Conservation (phyloP, 2,329 filamentous ascomycete species). For the Plenodomus lindquistii region DNA sequence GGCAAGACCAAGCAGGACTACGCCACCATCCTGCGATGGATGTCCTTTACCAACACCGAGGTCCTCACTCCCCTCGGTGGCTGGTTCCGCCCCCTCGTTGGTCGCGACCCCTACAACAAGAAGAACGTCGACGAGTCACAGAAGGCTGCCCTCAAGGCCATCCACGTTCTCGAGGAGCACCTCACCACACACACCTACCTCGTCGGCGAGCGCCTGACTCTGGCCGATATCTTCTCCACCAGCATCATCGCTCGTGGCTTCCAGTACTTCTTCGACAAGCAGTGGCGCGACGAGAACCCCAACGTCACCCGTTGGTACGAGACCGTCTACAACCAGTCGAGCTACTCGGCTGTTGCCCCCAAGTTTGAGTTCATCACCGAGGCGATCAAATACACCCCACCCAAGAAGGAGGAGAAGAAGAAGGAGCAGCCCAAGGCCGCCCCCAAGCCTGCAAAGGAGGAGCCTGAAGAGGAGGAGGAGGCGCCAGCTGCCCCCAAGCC, state of each 20-base stretch:
- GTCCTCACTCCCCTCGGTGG: constrained; percentile 71
- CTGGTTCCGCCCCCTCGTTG: constrained; percentile 87
- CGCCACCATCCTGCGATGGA: constrained; percentile 96
- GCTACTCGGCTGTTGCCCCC: constrained; percentile 79
- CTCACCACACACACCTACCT: constrained; percentile 94
- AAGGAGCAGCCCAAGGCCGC: constrained; percentile 65
- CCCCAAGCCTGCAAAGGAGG: constrained; percentile 57
- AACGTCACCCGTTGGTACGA: constrained; percentile 92
- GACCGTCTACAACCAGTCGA: constrained; percentile 89
- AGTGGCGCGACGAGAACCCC: constrained; percentile 81
- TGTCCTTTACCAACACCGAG: constrained; percentile 95
- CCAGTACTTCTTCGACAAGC: constrained; percentile 91
- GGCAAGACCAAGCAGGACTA: constrained; percentile 99
- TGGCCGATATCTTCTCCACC: constrained; percentile 88
- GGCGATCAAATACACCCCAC: constrained; percentile 72
- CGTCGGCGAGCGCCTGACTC: constrained; percentile 94
- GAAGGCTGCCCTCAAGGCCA: constrained; percentile 68
- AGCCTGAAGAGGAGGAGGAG: constrained; percentile 65
- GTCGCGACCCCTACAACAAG: constrained; percentile 92
- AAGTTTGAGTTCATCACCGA: constrained; percentile 80
- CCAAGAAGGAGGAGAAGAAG: constrained; percentile 80
- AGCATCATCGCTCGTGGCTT: constrained; percentile 84
- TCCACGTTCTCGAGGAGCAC: constrained; percentile 81
- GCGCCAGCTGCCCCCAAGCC: constrained; percentile 74
- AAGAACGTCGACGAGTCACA: constrained; percentile 83